Percentiles rank a stretch among this genome's conserved stretches.
Conservation (phyloP, 2,329 filamentous ascomycete species). For the Arachnopeziza araneosa region DNA sequence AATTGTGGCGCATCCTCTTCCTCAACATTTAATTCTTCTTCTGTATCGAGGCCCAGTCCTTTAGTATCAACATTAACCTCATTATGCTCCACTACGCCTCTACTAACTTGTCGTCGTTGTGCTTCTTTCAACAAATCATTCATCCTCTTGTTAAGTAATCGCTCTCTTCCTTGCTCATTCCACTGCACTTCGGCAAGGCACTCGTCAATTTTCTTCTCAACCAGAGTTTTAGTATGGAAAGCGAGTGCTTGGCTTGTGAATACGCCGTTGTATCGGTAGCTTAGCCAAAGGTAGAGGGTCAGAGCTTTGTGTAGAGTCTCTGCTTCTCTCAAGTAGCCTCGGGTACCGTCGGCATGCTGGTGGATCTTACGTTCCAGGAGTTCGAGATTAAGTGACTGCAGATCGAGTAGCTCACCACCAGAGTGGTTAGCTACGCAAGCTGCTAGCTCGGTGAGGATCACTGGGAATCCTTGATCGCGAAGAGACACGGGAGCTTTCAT, state of each 20-base stretch:
- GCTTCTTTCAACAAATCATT: neutral
- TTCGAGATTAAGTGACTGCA: constrained; percentile 63
- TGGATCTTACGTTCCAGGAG: constrained; percentile 59
- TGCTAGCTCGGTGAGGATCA: constrained; percentile 60
- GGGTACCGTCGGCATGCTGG: constrained; percentile 34
- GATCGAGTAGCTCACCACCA: constrained; percentile 72
- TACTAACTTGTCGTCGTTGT: neutral
- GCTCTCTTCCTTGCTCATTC: constrained; percentile 6
- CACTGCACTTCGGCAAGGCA: constrained; percentile 13
- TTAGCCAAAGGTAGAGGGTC: constrained; percentile 88
- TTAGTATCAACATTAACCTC: neutral
- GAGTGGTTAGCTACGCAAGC: constrained; percentile 61
- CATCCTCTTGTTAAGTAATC: neutral
- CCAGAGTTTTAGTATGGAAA: constrained; percentile 70
- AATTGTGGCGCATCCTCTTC: neutral
- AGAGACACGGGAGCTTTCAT: constrained; percentile 62
- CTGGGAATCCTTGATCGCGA: constrained; percentile 41
- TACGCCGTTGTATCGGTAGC: constrained; percentile 77
- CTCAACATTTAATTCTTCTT: too few species aligned
- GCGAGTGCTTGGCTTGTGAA: constrained; percentile 72
- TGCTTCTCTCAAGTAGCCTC: constrained; percentile 53
- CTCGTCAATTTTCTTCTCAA: constrained; percentile 64
- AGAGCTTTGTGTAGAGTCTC: constrained; percentile 78
- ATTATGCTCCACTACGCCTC: neutral
- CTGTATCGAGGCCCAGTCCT: too few species aligned